Base-by-base conservation (phyloP, 192 early-diverging fungal species). In the Entrophospora sp. region DNA sequence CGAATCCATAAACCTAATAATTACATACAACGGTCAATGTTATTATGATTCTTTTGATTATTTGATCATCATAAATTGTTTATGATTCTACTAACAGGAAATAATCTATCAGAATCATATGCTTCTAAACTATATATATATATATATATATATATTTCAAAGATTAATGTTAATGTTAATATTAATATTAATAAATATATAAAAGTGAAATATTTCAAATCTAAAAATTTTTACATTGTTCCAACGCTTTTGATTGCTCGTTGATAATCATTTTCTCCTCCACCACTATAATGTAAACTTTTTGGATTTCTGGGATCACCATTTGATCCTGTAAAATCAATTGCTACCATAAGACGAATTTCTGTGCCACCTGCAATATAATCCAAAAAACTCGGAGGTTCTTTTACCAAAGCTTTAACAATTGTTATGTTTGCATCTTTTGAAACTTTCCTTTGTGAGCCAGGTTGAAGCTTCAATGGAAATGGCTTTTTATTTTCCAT, bases 251-350 rank as follows among this genome's bases (percentile, higher is more conserved):
- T 38, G 36, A 83, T 75, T 2, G 82, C 80, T 35, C 71, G 59
- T 36, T 81, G 75, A 32, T 83, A 83, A n/a, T 73, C 68, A 53
- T 83, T 83, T 35, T 65, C 57, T 12, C 61, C 66, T 14, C 66
- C 61, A 45, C 40, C 60, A 37, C 58, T 73, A 61, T 60, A 83
- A 55, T 83, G 82, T 12, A 83, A 73, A 9, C 75, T 77, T 1
- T 72, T 67, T 1, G 79, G 73, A 35, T 71, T 31, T 9, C 61
- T 57, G 14, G 81, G 83, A 36, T 79, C 73, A 0, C 81, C 79
- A 42, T 84, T 83, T 28, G 75, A 77, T 28, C 46, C 63, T 3
- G 82, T 83, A 56, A 83, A 83, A 49, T 83, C 82, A 46, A 83
- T 71, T 4, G 80, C 80, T 3, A 80, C 74, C 2, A 63, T 61